phyloP scores from a whole-genome alignment of 306 rosid genomes.

The Ziziphus jujuba region DNA sequence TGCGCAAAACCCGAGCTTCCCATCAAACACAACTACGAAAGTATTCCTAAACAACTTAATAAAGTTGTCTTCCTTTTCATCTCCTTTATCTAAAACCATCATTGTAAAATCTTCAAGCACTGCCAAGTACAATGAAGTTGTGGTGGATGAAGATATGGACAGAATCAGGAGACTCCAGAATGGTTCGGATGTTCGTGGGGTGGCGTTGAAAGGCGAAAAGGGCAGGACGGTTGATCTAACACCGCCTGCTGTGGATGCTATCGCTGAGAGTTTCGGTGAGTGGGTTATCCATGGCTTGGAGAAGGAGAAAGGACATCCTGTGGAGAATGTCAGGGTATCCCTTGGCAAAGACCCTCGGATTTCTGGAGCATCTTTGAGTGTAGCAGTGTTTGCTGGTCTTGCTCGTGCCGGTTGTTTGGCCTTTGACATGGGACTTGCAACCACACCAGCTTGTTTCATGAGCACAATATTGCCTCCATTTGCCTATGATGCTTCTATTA shows the following conservation, averaged over 20 bases:
- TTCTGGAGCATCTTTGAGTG: constrained; percentile 61
- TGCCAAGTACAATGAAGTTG: constrained; percentile 49
- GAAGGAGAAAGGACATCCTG: constrained; percentile 38
- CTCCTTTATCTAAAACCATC: constrained; percentile 20
- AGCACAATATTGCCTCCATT: constrained; percentile 86
- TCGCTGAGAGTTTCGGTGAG: constrained; percentile 84
- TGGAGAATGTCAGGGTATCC: constrained; percentile 58
- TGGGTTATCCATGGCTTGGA: constrained; percentile 64
- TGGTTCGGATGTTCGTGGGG: constrained; percentile 90
- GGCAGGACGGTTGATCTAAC: constrained; percentile 69
- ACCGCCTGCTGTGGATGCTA: constrained; percentile 77
- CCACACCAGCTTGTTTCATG: constrained; percentile 98
- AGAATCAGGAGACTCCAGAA: constrained; percentile 81
- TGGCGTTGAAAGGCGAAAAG: constrained; percentile 82
- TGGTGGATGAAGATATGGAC: constrained; percentile 80
- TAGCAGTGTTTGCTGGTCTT: constrained; percentile 71
- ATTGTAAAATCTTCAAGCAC: constrained; percentile 36
- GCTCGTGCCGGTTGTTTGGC: constrained; percentile 70
- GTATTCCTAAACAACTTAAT: constrained; percentile 24
- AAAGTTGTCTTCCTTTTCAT: constrained; percentile 30
- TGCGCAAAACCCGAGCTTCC: constrained; percentile 26
- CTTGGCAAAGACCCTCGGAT: constrained; percentile 80
- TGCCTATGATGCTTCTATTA: constrained; percentile 79
- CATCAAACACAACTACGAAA: constrained; percentile 20
- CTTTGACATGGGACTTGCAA: constrained; percentile 77